Evolutionary conservation across 2,329 filamentous ascomycete genomes (phyloP).

Genomic region (Talaromyces sp.): DNA sequence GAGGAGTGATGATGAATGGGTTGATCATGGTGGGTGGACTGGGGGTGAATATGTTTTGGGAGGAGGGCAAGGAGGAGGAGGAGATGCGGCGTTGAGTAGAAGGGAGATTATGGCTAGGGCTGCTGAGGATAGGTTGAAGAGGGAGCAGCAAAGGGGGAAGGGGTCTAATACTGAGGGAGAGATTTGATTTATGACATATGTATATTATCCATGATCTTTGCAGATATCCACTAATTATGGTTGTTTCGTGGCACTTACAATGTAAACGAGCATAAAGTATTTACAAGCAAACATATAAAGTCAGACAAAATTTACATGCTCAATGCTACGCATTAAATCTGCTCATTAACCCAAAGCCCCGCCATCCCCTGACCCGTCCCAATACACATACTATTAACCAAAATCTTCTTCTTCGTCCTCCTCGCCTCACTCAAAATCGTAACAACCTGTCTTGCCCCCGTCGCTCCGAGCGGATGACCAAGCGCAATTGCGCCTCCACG

Average conservation of each 20-base stretch:
- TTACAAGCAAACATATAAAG: background rate
- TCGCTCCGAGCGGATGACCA: constrained; percentile 86
- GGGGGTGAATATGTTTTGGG: constrained; percentile 72
- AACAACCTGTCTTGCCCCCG: constrained; percentile 82
- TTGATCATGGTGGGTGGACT: constrained; percentile 70
- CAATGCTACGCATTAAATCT: constrained; percentile 23
- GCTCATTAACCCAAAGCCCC: constrained; percentile 61
- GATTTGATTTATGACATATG: background rate
- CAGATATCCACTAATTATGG: background rate
- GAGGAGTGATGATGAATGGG: constrained; percentile 46
- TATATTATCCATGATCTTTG: background rate
- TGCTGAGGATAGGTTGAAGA: constrained; percentile 62
- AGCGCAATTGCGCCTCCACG: constrained; percentile 90
- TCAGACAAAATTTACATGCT: background rate
- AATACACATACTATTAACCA: constrained; percentile 87
- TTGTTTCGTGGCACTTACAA: background rate
- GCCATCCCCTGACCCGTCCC: constrained; percentile 64
- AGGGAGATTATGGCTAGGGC: constrained; percentile 71
- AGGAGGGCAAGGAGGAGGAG: constrained; percentile 22
- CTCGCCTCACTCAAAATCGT: constrained; percentile 83
- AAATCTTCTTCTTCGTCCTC: constrained; percentile 79
- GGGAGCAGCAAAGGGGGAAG: constrained; percentile 40
- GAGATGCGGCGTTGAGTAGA: constrained; percentile 48
- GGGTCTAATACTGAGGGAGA: constrained; percentile 7
- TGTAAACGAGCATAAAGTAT: background rate